Evolutionary conservation across 306 rosid species (phyloP).

Genomic region (Ammopiptanthus mongolicus): DNA sequence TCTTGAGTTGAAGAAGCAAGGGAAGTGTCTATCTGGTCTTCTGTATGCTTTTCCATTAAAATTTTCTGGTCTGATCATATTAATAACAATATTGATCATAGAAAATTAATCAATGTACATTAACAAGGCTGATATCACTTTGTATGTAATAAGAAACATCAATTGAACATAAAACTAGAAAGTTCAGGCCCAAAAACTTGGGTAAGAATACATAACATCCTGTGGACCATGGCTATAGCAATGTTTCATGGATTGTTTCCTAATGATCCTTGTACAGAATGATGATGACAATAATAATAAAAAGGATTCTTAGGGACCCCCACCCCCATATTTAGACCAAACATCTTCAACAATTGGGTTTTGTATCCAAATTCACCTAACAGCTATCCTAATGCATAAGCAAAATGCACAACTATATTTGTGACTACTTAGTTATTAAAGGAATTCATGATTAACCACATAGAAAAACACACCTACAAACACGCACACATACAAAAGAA

Average conservation of each 20-base stretch:
- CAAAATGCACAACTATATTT: neutral
- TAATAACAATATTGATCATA: conserved; percentile 13
- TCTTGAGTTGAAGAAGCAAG: conserved; percentile 70
- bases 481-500: neutral
- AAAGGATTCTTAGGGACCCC: neutral
- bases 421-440: neutral
- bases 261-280: neutral
- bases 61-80: conserved; percentile 58
- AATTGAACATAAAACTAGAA: conserved; percentile 1
- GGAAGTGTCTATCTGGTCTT: conserved; percentile 61
- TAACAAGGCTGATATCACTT: neutral
- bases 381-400: neutral
- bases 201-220: neutral
- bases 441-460: neutral
- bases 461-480: too few species aligned
- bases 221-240: neutral
- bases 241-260: neutral
- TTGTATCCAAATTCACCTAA: neutral
- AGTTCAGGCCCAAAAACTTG: neutral
- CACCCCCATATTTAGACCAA: neutral
- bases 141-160: neutral
- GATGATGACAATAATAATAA: neutral
- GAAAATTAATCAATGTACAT: neutral
- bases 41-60: conserved; percentile 48
- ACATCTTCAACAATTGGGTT: neutral